A percentile compares a stretch with the other conserved stretches of the same genome.
Conservation (phyloP, 768 basidiomycete genomes). For the Cyclocybe aegerita region DNA sequence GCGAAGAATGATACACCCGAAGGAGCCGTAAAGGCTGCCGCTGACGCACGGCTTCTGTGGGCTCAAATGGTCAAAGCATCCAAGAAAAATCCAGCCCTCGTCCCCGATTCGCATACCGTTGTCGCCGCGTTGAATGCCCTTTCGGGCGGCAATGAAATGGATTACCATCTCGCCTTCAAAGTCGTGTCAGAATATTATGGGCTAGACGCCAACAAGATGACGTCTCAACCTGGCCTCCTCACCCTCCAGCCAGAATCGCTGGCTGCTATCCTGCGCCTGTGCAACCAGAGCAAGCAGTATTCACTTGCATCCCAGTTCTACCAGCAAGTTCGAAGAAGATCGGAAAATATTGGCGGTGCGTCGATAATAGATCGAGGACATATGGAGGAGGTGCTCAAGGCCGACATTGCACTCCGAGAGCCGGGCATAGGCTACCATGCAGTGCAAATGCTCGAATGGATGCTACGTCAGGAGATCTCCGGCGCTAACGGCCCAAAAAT, state of each 20-base stretch:
- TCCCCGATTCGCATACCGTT: slow-evolving; percentile 54
- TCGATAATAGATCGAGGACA: slow-evolving; percentile 51
- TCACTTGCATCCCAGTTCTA: slow-evolving; percentile 55
- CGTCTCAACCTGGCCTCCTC: slow-evolving; percentile 34
- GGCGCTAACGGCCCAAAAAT: slow-evolving; percentile 46
- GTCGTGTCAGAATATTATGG: slow-evolving; percentile 65
- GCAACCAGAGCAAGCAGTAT: slow-evolving; percentile 47
- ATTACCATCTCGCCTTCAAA: slow-evolving; percentile 67
- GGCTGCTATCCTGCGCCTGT: slow-evolving; percentile 53
- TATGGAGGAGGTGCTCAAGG: slow-evolving; percentile 60
- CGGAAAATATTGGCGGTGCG: slow-evolving; percentile 33
- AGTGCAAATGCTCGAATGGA: slow-evolving; percentile 66
- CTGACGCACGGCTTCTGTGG: slow-evolving; percentile 76
- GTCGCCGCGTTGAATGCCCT: slow-evolving; percentile 55
- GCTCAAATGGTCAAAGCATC: slow-evolving; percentile 55
- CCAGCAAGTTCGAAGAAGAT: slow-evolving; percentile 53
- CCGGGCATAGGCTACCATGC: slow-evolving; percentile 45
- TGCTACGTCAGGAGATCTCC: slow-evolving; percentile 54
- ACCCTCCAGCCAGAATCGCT: slow-evolving; percentile 49
- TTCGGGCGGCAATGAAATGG: slow-evolving; percentile 50
- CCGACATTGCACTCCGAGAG: slow-evolving; percentile 44
- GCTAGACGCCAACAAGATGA: slow-evolving; percentile 46
- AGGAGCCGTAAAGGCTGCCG: slow-evolving; percentile 43
- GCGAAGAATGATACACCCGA: slow-evolving; percentile 24
- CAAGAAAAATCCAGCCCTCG: slow-evolving; percentile 42